Evolutionary conservation across 1,139 yeast genomes (phyloP), one percentile per base, ranked within the genome.

Genomic region (Geotrichum klebahnii): DNA sequence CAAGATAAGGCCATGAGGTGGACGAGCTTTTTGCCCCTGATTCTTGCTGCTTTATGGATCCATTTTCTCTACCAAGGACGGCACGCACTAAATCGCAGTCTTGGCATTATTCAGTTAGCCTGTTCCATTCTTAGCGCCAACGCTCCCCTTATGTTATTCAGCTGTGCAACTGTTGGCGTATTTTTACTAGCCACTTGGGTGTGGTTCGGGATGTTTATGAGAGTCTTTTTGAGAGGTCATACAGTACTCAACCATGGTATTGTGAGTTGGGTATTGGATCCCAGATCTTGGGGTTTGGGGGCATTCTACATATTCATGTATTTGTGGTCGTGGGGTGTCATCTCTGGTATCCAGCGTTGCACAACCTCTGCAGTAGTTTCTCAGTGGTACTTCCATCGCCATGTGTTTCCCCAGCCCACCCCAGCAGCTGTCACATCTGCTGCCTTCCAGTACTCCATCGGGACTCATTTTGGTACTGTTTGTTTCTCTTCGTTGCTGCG

Each of bases 271-370:
- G 59, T 65, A n/a, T 54, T 66, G 41, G 66, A 62, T 40, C 57
- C 65, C 24, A 59, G 60, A 34, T 60, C 69, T 2, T 68, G 70
- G 63, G 48, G 61, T 3, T 59, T 70, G 1, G 74, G 69, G 1
- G 63, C 62, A 4, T 66, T 67, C 54, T 70, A 69, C 57, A 57
- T 67, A 2, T 55, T 71, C 26, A 64, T 70, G 66, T 71, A 67
- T 53, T 54, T 72, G 32, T 72, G 76, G 76, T 68, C 75, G 1
- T 70, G 73, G 69, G 70, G 71, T 1, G 67, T 72, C 17, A 53
- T 72, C 10, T 61, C 68, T 41, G 72, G 72, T 3, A 56, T 71
- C 35, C 71, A 70, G 52, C 62, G 71, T 17, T 61, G 63, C 24
- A 58, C 69, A 2, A 58, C 70, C 1, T 58, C 73, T 1, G 66